Base-by-base conservation (phyloP, 805 yeast species). In the Metschnikowia lachancei region DNA sequence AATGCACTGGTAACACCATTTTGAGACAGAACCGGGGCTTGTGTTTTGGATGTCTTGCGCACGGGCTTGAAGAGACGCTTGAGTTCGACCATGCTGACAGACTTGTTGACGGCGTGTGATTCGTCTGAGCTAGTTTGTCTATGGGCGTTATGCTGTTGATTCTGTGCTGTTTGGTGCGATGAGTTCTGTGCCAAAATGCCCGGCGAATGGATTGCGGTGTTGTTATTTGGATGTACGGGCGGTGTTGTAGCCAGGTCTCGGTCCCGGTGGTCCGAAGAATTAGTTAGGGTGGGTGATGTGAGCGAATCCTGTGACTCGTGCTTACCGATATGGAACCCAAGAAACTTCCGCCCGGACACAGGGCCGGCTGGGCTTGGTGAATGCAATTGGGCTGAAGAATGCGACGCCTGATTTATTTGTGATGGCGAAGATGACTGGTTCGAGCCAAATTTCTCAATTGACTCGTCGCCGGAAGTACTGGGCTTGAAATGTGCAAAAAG, bases 11-110 rank as follows among this genome's bases (percentile, higher is more conserved):
- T 11, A 12, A 34, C n/a, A 6, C 40, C 40, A 30, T 37, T 37
- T 26, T 37, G 40, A 14, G 32, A 30, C 32, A 31, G 31, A 17
- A 17, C 24, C 17, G 43, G 19, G 19, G 18, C 40, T 31, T 31
- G 37, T 17, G 42, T 46, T 36, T 55, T 52, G 16, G 65, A 53
- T 29, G 49, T 53, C 47, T 69, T 70, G 47, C 66, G 75, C 7
- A 72, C 64, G 4, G 87, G 86, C 59, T 86, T 79, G 63, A 85
- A 85, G 55, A 85, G 83, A 58, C 87, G 74, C 59, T 84, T 85
- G 63, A 85, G 67, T 54, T 84, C 90, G 19, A 78, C 83, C 87
- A 84, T 83, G 19, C 88, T 81, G 47, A 62, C 66, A 7, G 72
- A 56, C 43, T 65, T 66, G 56, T 62, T 58, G 41, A 66, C 66